phyloP scores from a whole-genome alignment of 2,329 filamentous ascomycete species.

The Ceratocystis cacaofunesta region DNA sequence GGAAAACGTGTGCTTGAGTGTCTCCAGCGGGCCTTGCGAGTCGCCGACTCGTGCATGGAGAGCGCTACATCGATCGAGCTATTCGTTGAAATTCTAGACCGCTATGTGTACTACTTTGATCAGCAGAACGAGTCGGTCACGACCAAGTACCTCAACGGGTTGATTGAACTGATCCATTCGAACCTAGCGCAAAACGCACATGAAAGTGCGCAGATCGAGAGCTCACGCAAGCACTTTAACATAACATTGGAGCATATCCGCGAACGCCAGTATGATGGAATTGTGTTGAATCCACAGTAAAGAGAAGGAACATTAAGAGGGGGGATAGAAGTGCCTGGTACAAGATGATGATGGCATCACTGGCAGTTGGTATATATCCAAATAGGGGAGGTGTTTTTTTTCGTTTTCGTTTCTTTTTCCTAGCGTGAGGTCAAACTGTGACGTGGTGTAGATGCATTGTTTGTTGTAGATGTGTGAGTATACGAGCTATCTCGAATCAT shows the following conservation, averaged over 20 bases:
- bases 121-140: slow-evolving; percentile 98
- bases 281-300: slow-evolving; percentile 52
- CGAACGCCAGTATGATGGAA: slow-evolving; percentile 81
- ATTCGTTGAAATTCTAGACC: slow-evolving; percentile 94
- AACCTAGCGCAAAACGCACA: slow-evolving; percentile 77
- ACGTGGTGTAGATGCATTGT: not conserved
- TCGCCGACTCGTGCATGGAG: slow-evolving; percentile 98
- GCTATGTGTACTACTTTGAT: slow-evolving; percentile 99
- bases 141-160: slow-evolving; percentile 91
- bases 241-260: slow-evolving; percentile 89
- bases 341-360: not conserved
- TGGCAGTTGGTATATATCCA: slow-evolving; percentile 1
- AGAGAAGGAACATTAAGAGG: not conserved
- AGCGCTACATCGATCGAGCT: slow-evolving; percentile 92
- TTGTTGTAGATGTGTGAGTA: not conserved
- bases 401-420: not conserved
- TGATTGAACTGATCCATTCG: slow-evolving; percentile 96
- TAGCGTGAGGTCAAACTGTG: not conserved
- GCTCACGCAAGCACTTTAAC: slow-evolving; percentile 84
- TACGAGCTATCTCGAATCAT: not conserved
- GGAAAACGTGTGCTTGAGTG: slow-evolving; percentile 95
- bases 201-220: slow-evolving; percentile 70
- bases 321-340: not conserved
- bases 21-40: slow-evolving; percentile 81
- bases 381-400: not conserved